These are phyloP conservation scores for Taphrina pruni DNA, from an alignment of 1,139 yeast species.

Conservation along the genomic window DNA sequence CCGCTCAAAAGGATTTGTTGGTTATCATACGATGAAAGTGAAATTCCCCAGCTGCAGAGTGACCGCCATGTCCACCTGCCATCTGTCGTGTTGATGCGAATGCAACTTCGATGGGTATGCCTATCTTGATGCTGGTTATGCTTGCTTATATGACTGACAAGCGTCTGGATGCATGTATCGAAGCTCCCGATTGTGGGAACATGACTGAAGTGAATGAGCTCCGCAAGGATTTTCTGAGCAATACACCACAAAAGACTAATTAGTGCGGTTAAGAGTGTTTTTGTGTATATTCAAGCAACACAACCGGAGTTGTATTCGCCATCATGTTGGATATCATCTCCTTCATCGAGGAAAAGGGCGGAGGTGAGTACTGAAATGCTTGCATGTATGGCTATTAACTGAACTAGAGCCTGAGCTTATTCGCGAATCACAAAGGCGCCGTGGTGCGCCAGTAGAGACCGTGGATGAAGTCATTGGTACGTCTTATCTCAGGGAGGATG, in stretches of 20 bases:
- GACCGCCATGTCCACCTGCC: conserved; percentile 25
- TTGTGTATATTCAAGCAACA: not conserved
- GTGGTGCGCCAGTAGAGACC: conserved; percentile 91
- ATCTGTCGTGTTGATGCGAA: not conserved
- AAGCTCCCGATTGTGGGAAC: not conserved
- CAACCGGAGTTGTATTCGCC: not conserved
- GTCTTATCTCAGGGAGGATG: too few species aligned
- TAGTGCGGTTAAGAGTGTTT: conserved; percentile 1
- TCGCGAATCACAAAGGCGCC: conserved; percentile 85
- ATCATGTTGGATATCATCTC: conserved; percentile 41
- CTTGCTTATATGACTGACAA: too few species aligned
- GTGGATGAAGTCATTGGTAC: conserved; percentile 91
- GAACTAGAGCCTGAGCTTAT: conserved; percentile 90
- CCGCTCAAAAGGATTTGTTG: not conserved
- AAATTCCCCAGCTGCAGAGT: conserved; percentile 34
- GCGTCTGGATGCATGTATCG: not conserved
- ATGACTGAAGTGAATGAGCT: not conserved
- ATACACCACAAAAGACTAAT: conserved; percentile 1
- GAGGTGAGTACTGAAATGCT: conserved; percentile 80
- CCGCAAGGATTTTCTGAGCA: not conserved
- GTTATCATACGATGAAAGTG: conserved; percentile 32
- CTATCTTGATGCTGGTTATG: not conserved
- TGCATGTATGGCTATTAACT: conserved; percentile 61
- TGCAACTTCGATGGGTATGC: not conserved
- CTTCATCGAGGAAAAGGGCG: conserved; percentile 41